Evolutionary conservation across 768 basidiomycete species (phyloP), one percentile per base, ranked within the genome.

Genomic region (Lactifluus pinguis): DNA sequence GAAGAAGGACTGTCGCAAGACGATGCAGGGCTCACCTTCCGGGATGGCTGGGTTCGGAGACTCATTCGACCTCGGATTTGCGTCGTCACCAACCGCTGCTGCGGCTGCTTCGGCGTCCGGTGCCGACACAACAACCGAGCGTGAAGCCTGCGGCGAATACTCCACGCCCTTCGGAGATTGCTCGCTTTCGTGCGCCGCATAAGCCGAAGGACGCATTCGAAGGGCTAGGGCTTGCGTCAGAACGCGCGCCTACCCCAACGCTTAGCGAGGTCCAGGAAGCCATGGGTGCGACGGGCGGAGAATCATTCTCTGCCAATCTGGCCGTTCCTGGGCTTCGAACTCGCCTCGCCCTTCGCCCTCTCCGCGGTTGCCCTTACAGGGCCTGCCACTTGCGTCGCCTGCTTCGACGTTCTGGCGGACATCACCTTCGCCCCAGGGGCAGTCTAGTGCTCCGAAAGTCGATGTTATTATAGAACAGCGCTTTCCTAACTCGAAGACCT

Each of bases 401-500:
- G n/a, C 36, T 42, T 50, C 61, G 45, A 53, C 61, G 21, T 49
- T 55, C 8, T 66, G 62, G 65, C 59, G 58, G 30, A 55, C 53
- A n/a, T 53, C 55, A 6, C 57, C 61, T 9, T 65, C 65, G 36
- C 57, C 47, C 3, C 53, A 39, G 38, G 17, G 30, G 5, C 48
- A 39, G 39, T 50, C 65, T 19, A 42, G 19, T n/a, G 53, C 59
- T 17, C 75, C 74, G 44, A 68, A 69, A 44, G 76, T 78, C 21
- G 76, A 78, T 34, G 69, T 79, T 25, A 75, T 80, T 47, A 80
- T 77, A 17, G 92, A 94, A 71, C 79, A 83, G 34, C 80, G 90
- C 55, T 97, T 90, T 71, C 94, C 94, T 0, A 89, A 0, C 74
- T 97, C 45, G 94, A 95, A 69, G 87, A 89, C 61, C 75, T 95